Percentiles rank a stretch among this genome's conserved stretches.
Conservation (phyloP, 2,329 filamentous ascomycete species). For the Allantophomopsis lycopodina region DNA sequence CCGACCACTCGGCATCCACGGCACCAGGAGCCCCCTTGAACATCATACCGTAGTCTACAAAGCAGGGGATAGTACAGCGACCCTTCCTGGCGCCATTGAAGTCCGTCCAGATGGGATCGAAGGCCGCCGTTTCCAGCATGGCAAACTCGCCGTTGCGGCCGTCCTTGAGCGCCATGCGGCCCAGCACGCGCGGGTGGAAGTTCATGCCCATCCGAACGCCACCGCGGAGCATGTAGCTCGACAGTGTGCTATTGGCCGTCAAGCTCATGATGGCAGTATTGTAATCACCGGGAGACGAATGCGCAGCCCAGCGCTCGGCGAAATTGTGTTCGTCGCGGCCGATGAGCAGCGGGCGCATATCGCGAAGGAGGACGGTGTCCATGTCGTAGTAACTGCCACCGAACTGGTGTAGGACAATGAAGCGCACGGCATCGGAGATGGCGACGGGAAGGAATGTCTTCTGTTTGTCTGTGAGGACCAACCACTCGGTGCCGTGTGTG, state of each 20-base stretch:
- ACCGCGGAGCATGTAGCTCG: conserved; percentile 34
- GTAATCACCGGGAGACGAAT: conserved; percentile 36
- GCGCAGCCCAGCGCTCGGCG: conserved; percentile 39
- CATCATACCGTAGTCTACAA: conserved; percentile 30
- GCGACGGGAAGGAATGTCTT: conserved; percentile 43
- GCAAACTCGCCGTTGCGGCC: conserved; percentile 35
- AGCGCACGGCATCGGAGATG: conserved; percentile 40
- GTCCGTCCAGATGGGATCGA: conserved; percentile 43
- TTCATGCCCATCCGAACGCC: conserved; percentile 43
- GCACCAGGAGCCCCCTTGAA: conserved; percentile 31
- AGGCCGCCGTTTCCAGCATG: conserved; percentile 42
- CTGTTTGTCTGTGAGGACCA: conserved; percentile 36
- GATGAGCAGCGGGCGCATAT: conserved; percentile 37
- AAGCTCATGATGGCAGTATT: conserved; percentile 43
- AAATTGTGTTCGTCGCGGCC: conserved; percentile 33
- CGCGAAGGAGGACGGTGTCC: conserved; percentile 38
- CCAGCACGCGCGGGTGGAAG: conserved; percentile 39
- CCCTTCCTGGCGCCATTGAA: conserved; percentile 38
- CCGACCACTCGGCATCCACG: conserved; percentile 11
- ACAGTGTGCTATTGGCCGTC: conserved; percentile 38
- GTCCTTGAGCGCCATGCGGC: conserved; percentile 42
- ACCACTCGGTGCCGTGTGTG: conserved; percentile 33
- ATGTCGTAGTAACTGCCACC: conserved; percentile 41
- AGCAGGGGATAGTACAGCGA: conserved; percentile 36
- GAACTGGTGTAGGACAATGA: conserved; percentile 37